Conservation (phyloP, 139 green algal genomes). For the Coelastrella sp. region DNA sequence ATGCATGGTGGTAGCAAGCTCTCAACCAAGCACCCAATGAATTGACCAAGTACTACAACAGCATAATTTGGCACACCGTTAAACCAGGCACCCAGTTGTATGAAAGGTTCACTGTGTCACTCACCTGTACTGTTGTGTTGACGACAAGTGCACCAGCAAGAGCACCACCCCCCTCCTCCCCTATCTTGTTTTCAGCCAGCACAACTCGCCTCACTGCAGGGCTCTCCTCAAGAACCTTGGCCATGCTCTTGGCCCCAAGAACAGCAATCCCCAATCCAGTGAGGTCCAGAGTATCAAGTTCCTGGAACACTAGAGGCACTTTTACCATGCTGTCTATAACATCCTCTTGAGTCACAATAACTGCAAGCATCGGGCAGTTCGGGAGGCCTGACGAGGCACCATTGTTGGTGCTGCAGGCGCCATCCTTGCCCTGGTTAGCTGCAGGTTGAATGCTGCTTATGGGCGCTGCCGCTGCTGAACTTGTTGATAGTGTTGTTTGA, state of each 20-base stretch:
- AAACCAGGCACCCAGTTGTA: background rate
- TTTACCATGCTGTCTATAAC: constrained; percentile 20
- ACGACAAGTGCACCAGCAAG: background rate
- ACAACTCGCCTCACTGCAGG: constrained; percentile 26
- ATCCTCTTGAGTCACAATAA: constrained; percentile 40
- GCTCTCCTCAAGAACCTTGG: constrained; percentile 17
- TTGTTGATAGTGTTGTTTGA: constrained; percentile 1
- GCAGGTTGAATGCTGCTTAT: background rate
- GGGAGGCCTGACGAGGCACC: background rate
- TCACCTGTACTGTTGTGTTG: constrained; percentile 13
- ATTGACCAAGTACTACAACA: no score
- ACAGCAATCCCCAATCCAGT: constrained; percentile 39
- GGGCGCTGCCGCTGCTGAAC: background rate
- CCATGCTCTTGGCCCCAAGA: constrained; percentile 20
- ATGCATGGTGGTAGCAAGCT: no score
- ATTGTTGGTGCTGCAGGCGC: constrained; percentile 25
- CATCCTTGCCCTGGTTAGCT: constrained; percentile 5
- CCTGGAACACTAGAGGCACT: constrained; percentile 31
- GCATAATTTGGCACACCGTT: background rate
- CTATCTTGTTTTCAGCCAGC: constrained; percentile 49
- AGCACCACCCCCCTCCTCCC: constrained; percentile 22
- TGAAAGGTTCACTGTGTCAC: background rate
- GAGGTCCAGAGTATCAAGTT: constrained; percentile 45
- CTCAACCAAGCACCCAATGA: no score
- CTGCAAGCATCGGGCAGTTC: background rate